These are phyloP conservation scores for Sistotremastrum niveocremeum DNA, from an alignment of 768 basidiomycete species.

Conservation along the genomic window DNA sequence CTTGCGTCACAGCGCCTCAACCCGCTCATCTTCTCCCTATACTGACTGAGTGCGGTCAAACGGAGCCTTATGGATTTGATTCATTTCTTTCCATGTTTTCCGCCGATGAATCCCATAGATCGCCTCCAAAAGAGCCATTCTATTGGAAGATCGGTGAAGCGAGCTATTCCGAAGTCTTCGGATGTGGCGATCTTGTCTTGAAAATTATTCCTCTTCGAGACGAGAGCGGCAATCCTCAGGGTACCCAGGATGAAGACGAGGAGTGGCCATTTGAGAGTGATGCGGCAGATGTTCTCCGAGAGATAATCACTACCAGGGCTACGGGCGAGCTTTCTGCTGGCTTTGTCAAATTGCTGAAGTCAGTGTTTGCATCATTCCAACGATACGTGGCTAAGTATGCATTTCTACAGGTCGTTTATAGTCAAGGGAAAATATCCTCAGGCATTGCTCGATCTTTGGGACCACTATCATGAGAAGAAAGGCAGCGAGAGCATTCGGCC, in stretches of 20 bases:
- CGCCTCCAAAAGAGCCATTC: slow-evolving; percentile 10
- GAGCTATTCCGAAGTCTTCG: slow-evolving; percentile 92
- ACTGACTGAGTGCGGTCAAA: slow-evolving; percentile 58
- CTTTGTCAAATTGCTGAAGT: slow-evolving; percentile 60
- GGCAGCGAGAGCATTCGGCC: slow-evolving; percentile 80
- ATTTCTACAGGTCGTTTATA: slow-evolving; percentile 51
- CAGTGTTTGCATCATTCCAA: slow-evolving; percentile 6
- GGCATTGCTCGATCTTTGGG: slow-evolving; percentile 72
- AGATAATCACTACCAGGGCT: slow-evolving; percentile 61
- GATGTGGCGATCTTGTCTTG: slow-evolving; percentile 77
- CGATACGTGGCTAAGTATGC: neutral
- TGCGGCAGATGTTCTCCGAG: slow-evolving; percentile 63
- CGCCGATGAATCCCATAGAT: slow-evolving; percentile 14
- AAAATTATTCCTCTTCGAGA: slow-evolving; percentile 73
- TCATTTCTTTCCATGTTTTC: slow-evolving; percentile 67
- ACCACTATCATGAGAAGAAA: slow-evolving; percentile 59
- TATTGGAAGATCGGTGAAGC: slow-evolving; percentile 94
- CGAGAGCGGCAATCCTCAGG: slow-evolving; percentile 19
- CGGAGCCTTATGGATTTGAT: slow-evolving; percentile 59
- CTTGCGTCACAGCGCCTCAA: slow-evolving; percentile 10
- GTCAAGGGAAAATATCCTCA: slow-evolving; percentile 80
- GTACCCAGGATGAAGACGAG: slow-evolving; percentile 16
- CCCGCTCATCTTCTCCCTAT: slow-evolving; percentile 50
- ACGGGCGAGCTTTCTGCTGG: slow-evolving; percentile 68
- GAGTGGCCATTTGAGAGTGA: slow-evolving; percentile 62